phyloP scores from a whole-genome alignment of 2,329 filamentous ascomycete species.

The Capronia coronata region DNA sequence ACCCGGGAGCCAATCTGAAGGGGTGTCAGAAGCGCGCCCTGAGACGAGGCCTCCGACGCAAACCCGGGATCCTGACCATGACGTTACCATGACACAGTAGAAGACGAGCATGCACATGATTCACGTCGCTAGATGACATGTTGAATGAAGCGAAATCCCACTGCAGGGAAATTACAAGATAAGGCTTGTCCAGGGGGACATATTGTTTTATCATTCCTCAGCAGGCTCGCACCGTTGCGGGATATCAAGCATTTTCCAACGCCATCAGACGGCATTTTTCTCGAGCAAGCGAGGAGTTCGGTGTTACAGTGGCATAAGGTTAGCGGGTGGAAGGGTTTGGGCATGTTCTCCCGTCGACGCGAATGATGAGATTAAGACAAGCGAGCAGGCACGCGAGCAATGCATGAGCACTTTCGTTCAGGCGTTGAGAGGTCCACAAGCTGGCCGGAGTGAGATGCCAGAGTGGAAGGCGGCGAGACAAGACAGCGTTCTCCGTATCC shows the following conservation, averaged over 20 bases:
- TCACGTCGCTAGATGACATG: neutral
- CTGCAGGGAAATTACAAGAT: neutral
- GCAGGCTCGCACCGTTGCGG: neutral
- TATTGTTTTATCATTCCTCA: neutral
- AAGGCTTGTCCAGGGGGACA: neutral
- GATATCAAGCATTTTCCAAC: neutral
- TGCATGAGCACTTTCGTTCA: too few species aligned
- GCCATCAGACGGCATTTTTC: neutral
- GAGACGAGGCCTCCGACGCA: neutral
- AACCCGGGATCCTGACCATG: slow-evolving; percentile 11
- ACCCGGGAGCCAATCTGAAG: slow-evolving; percentile 12
- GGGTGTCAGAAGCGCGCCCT: slow-evolving; percentile 1
- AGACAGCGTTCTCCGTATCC: too few species aligned
- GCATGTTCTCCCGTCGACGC: neutral
- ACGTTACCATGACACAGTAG: slow-evolving; percentile 28
- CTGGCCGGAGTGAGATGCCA: too few species aligned
- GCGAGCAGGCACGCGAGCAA: too few species aligned
- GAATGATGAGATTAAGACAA: too few species aligned
- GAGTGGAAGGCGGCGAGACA: too few species aligned
- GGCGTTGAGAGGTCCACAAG: too few species aligned
- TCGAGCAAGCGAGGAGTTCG: neutral
- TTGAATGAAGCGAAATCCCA: neutral
- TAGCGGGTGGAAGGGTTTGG: neutral
- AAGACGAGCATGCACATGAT: neutral
- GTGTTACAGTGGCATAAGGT: neutral